Base-by-base conservation (phyloP, 2,329 filamentous ascomycete genomes). In the Aureobasidium musti region DNA sequence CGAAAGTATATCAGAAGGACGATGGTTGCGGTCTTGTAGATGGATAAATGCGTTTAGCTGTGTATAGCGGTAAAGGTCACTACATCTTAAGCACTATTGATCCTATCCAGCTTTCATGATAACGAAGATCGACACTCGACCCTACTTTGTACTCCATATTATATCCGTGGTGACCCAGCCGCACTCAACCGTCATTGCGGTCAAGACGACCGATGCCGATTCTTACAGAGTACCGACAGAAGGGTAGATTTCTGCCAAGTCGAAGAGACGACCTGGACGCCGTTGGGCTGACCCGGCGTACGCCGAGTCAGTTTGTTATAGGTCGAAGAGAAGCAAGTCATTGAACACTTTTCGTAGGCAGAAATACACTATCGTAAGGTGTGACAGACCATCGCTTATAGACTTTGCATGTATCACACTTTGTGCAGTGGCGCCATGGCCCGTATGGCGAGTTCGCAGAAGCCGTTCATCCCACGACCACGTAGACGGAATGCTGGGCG, bases 1-100 rank as follows among this genome's bases (percentile, higher is more conserved):
- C 75, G 1, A 90, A 80, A 8, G 74, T 76, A 72, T 91, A 89
- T 6, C 75, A 77, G 89, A 89, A 91, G 2, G 77, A 75, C 26
- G 77, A 75, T 17, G 6, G 79, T 79, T 0, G 73, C 69, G 6
- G 74, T 71, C 30, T 76, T 73, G 5, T 82, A 81, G 5, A 77
- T 74, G 21, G 84, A 81, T 5, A 84, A 84, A 17, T 77, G 76
- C 19, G 89, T 75, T 0, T 73, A 79, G 4, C 87, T 86, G 13
- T 59, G 39, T 59, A 75, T 80, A 63, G 89, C 79, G 1, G 78
- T n/a, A 81, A 10, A 92, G 73, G 2, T 1, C 73, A 77, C 13
- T 90, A 84, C 33, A n/a, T 26, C 3, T 21, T 87, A 0, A 78
- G 73, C 0, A 89, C 82, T 2, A 79, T 80, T 73, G 90, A 90